Evolutionary conservation across 129 eudicot genomes (phyloP), one percentile per base, ranked within the genome.

Genomic region (Dittrichia graveolens): DNA sequence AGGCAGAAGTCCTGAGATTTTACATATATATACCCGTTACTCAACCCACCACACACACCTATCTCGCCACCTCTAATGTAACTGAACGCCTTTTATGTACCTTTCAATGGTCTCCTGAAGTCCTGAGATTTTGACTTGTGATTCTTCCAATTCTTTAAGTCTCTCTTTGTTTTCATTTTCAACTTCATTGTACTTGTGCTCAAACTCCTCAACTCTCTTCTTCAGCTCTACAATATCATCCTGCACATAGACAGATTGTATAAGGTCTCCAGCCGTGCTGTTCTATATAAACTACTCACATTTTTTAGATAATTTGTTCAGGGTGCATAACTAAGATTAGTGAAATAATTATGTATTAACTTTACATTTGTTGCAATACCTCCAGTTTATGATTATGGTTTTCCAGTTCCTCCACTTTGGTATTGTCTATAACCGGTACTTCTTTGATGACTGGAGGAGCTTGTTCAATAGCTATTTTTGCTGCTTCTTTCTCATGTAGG

Each of bases 401-500:
- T 69, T 88, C 83, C 81, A 91, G 65, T 79, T 83, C 81, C 80
- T 88, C 95, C 84, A 91, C 74, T 80, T 84, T 85, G 39, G 88
- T 79, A 79, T 84, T 82, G 80, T 91, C 92, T 39, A 89, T 56
- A 40, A 93, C 82, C 40, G 90, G 90, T 60, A 88, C 94, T 84
- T 93, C 98, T 76, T 80, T 88, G 68, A 94, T 88, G 70, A 94
- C 96, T 44, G 98, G 98, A 40, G 95, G 98, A 56, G 98, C 96
- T 82, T 86, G 85, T 78, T 90, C 98, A 62, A 94, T 90, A 65
- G 99, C 99, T 77, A 78, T 69, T 80, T 78, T 94, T 79, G 99
- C 97, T 34, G 97, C 99, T 86, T 90, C 99, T 73, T 83, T 90
- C 72, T 94, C 99, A 43, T 68, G 84, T 72, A 94, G 53, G 11